phyloP scores from a whole-genome alignment of 2,329 filamentous ascomycete genomes.

The Claviceps humidiphila region DNA sequence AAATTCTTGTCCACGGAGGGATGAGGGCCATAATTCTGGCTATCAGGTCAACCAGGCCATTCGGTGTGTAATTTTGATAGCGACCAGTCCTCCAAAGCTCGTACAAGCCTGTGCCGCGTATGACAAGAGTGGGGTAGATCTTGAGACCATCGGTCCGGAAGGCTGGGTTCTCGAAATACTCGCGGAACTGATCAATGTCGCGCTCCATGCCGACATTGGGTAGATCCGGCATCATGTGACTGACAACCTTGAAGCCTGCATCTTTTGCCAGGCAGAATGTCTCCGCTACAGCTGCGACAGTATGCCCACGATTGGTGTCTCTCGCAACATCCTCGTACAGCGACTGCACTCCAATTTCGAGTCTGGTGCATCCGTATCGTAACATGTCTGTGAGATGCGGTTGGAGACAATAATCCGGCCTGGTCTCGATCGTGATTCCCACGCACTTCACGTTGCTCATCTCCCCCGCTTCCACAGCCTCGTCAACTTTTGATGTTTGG shows the following conservation, averaged over 20 bases:
- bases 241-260: conserved; percentile 96
- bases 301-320: conserved; percentile 94
- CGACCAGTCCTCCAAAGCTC: conserved; percentile 93
- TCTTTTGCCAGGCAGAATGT: conserved; percentile 97
- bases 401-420: conserved; percentile 91
- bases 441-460: conserved; percentile 98
- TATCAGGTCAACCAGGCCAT: conserved; percentile 88
- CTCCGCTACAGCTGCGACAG: conserved; percentile 86
- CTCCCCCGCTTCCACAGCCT: conserved; percentile 85
- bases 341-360: conserved; percentile 92
- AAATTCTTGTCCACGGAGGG: conserved; percentile 96
- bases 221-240: conserved; percentile 98
- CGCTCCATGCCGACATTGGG: conserved; percentile 98
- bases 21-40: conserved; percentile 91
- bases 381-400: conserved; percentile 95
- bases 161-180: conserved; percentile 93
- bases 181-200: conserved; percentile 89
- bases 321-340: conserved; percentile 97
- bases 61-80: conserved; percentile 98
- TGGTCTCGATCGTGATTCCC: conserved; percentile 94
- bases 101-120: conserved; percentile 89
- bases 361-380: conserved; percentile 87
- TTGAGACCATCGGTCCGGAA: conserved; percentile 96
- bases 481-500: conserved; percentile 85
- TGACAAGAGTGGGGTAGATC: conserved; percentile 95